Evolutionary conservation across 345 rosid genomes (phyloP).

Genomic region (Adansonia digitata): DNA sequence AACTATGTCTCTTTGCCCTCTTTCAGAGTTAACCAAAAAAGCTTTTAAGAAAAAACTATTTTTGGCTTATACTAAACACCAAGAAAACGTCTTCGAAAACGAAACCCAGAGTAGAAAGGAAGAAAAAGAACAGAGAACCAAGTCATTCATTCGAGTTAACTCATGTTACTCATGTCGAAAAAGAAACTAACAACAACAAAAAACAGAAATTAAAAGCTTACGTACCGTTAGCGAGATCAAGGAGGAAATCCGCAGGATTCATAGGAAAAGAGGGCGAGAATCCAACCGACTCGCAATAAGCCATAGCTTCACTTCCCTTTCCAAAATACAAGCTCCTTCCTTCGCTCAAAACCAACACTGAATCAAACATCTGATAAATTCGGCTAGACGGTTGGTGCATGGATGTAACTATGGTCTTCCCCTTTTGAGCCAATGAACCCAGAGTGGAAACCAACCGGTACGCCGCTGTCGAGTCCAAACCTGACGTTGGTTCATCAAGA

Average conservation of each 20-base stretch:
- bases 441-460: slow-evolving; percentile 63
- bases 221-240: slow-evolving; percentile 98
- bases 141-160: slow-evolving; percentile 7
- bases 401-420: slow-evolving; percentile 73
- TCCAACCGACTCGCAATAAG: slow-evolving; percentile 68
- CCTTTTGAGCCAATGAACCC: slow-evolving; percentile 53
- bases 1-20: background rate
- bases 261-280: slow-evolving; percentile 84
- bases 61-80: no score
- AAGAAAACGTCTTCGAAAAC: background rate
- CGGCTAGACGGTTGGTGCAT: slow-evolving; percentile 94
- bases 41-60: no score
- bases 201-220: slow-evolving; percentile 7
- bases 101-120: background rate
- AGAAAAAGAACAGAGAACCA: no score
- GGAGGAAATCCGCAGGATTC: slow-evolving; percentile 98
- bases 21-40: no score
- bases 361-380: slow-evolving; percentile 72
- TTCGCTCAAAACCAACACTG: slow-evolving; percentile 74
- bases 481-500: slow-evolving; percentile 94
- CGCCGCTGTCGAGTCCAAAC: slow-evolving; percentile 91
- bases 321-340: slow-evolving; percentile 84
- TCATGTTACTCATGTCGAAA: background rate
- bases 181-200: background rate
- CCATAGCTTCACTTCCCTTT: slow-evolving; percentile 59